phyloP scores from a whole-genome alignment of 2,329 filamentous ascomycete genomes.

The Dothideomycetes sp. region DNA sequence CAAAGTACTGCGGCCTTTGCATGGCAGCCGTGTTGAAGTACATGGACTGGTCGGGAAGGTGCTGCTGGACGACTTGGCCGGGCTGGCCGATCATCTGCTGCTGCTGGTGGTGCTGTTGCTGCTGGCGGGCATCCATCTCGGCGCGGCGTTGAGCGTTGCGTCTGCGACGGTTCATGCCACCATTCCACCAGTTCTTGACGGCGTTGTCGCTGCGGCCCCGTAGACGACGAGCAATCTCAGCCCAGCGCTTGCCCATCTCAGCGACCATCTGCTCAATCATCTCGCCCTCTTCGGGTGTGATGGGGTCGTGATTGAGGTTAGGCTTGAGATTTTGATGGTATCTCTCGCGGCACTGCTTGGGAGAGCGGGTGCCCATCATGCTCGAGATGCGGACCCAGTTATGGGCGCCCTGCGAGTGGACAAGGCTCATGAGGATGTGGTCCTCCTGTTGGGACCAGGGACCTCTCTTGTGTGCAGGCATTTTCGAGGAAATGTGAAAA shows the following conservation, averaged over 20 bases:
- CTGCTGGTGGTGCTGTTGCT: slow-evolving; percentile 16
- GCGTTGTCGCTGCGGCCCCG: slow-evolving; percentile 86
- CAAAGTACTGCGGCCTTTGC: slow-evolving; percentile 16
- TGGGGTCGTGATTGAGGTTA: slow-evolving; percentile 67
- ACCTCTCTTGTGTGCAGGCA: slow-evolving; percentile 57
- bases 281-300: slow-evolving; percentile 65
- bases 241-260: slow-evolving; percentile 80
- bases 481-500: slow-evolving; percentile 22
- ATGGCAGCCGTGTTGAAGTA: slow-evolving; percentile 16
- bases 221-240: slow-evolving; percentile 76
- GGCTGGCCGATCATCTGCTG: slow-evolving; percentile 17
- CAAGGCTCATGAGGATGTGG: slow-evolving; percentile 57
- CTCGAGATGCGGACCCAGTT: slow-evolving; percentile 88
- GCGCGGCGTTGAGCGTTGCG: slow-evolving; percentile 29
- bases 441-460: slow-evolving; percentile 80
- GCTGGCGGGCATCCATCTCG: slow-evolving; percentile 24
- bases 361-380: slow-evolving; percentile 65
- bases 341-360: slow-evolving; percentile 91
- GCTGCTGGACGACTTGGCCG: slow-evolving; percentile 19
- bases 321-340: slow-evolving; percentile 91
- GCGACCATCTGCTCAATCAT: slow-evolving; percentile 69
- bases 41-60: slow-evolving; percentile 18
- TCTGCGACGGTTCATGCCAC: slow-evolving; percentile 71
- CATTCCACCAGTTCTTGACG: slow-evolving; percentile 98
- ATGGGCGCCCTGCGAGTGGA: slow-evolving; percentile 61